phyloP scores from a whole-genome alignment of 495 filamentous ascomycete species.

The Aspergillus wentii region DNA sequence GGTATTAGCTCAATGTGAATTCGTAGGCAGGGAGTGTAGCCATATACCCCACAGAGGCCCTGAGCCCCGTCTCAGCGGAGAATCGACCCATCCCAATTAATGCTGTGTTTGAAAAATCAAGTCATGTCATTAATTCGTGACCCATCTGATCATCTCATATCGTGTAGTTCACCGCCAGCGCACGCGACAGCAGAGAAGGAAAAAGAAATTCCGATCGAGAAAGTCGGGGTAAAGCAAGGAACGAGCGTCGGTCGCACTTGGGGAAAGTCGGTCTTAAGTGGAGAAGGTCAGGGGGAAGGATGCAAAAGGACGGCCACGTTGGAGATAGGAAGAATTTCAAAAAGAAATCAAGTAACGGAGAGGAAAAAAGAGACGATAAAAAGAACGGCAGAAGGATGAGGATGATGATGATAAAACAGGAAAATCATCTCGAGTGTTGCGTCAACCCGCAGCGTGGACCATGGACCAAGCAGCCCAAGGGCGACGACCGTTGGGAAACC shows the following conservation, averaged over 20 bases:
- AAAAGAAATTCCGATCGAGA: no score
- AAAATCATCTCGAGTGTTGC: no score
- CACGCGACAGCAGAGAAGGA: no score
- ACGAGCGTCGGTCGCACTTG: no score
- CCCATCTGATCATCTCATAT: constrained; percentile 4
- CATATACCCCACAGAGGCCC: constrained; percentile 33
- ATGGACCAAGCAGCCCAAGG: no score
- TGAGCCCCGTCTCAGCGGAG: constrained; percentile 30
- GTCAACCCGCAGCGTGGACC: constrained; percentile 9
- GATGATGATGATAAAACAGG: no score
- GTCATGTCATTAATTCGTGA: constrained; percentile 12
- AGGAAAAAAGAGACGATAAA: background rate
- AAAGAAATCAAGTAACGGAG: no score
- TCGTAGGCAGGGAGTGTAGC: background rate
- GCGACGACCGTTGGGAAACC: no score
- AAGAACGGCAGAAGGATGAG: background rate
- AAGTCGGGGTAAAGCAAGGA: background rate
- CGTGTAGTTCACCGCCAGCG: no score
- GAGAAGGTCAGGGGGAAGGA: background rate
- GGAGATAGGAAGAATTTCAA: no score
- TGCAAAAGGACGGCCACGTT: no score
- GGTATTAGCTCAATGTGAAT: constrained; percentile 3
- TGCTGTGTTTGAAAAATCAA: constrained; percentile 4
- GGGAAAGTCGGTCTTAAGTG: no score
- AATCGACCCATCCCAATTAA: constrained; percentile 25